Evolutionary conservation across 306 rosid species (phyloP).

Genomic region (Pyrus bretschneideri): DNA sequence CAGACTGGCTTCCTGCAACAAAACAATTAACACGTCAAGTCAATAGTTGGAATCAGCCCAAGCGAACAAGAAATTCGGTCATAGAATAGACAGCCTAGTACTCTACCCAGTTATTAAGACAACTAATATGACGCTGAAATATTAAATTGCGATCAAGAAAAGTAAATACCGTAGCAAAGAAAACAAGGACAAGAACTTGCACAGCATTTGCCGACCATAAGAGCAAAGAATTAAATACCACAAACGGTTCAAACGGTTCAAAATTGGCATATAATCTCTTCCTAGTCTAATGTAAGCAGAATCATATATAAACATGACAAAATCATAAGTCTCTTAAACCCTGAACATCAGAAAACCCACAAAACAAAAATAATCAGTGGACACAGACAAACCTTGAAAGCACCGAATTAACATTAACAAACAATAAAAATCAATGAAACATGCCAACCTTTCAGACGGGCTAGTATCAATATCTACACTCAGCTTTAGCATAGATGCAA

Average conservation of each 20-base stretch:
- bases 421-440: neutral
- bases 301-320: neutral
- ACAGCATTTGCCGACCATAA: neutral
- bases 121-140: neutral
- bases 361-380: neutral
- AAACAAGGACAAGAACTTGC: neutral
- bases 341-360: neutral
- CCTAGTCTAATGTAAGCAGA: neutral
- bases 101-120: neutral
- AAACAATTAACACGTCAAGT: slow-evolving; percentile 18
- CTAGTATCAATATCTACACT: slow-evolving; percentile 73
- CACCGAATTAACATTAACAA: neutral
- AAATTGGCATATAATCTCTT: neutral
- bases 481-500: slow-evolving; percentile 77
- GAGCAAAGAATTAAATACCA: neutral
- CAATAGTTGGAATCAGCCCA: neutral
- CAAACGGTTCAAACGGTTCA: too few species aligned
- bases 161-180: neutral
- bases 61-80: neutral
- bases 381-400: neutral
- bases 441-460: slow-evolving; percentile 64
- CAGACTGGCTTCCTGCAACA: slow-evolving; percentile 84
- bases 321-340: neutral
- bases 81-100: neutral
- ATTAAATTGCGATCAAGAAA: neutral